Evolutionary conservation across 768 basidiomycete genomes (phyloP), one percentile per base, ranked within the genome.

Genomic region (Boletus barrowsii): DNA sequence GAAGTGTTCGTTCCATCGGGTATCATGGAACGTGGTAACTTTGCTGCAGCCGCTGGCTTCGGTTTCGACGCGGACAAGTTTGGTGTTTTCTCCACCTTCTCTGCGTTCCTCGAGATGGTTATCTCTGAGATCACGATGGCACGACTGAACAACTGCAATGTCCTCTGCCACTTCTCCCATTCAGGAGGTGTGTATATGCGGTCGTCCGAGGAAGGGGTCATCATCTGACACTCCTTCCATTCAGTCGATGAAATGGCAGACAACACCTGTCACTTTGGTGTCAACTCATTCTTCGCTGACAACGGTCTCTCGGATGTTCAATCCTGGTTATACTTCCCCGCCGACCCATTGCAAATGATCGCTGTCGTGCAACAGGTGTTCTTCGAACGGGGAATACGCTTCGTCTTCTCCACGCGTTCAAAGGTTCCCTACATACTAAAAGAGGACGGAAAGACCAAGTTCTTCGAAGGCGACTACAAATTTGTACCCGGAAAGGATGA

Each of bases 41-140:
- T 89, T 63, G 84, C 85, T 18, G 89, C 89, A 1, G 89, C 90
- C 7, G 88, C 90, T 22, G 91, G 92, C 13, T 94, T 93, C 66
- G 92, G 92, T 40, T 93, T 91, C 65, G 87, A 84, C 36, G 69
- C 79, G 22, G 80, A 91, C 63, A 92, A 91, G 71, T 88, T 87
- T 55, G 91, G 92, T 56, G 88, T 92, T 52, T 91, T 91, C 75
- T 90, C 90, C 24, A 93, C 92, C 5, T 94, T 94, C 75, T 89
- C 88, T 46, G 91, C 92, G 4, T 94, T 94, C 79, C 77, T 92
- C 54, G 92, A 94, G 79, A 93, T 93, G 92, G 77, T 89, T 46
- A 71, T 94, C 50, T 92, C 90, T 5, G 92, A 94, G 70, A 74
- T 93, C 48, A 93, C 92, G 11, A 94, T 93, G 92, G 92, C 92